Evolutionary conservation across 345 rosid species (phyloP).

Genomic region (Melaleuca quinquenervia): DNA sequence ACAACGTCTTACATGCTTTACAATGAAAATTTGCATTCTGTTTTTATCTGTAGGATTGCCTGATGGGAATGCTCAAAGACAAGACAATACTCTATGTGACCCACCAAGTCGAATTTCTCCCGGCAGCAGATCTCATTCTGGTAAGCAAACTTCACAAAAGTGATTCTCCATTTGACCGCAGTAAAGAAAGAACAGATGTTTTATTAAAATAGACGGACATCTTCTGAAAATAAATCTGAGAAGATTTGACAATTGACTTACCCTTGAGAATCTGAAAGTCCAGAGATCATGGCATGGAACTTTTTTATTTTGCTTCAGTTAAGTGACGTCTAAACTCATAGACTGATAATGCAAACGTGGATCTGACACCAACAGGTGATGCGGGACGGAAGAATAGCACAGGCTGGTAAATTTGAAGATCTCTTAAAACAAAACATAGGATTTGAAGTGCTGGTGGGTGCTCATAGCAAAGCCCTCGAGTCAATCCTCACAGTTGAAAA

Average conservation of each 20-base stretch:
- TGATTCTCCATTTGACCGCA: background rate
- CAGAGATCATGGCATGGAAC: background rate
- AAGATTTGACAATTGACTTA: background rate
- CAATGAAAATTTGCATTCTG: background rate
- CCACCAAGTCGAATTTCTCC: conserved; percentile 96
- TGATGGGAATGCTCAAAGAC: conserved; percentile 68
- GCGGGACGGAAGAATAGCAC: conserved; percentile 81
- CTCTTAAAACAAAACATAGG: conserved; percentile 73
- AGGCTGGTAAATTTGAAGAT: conserved; percentile 67
- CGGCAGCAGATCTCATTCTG: conserved; percentile 86
- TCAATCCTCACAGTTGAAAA: conserved; percentile 59
- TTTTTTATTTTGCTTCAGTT: background rate
- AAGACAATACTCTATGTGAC: conserved; percentile 78
- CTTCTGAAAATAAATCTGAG: background rate
- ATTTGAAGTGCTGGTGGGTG: conserved; percentile 84
- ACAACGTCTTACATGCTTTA: background rate
- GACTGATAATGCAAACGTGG: background rate
- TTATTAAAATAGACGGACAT: background rate
- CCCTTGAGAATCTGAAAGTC: background rate
- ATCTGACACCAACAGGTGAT: conserved; percentile 43
- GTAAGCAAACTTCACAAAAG: conserved; percentile 26
- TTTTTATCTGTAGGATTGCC: conserved; percentile 50
- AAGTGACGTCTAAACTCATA: background rate
- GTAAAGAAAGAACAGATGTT: background rate
- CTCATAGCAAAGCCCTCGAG: conserved; percentile 68